Percentiles rank a stretch among this genome's conserved stretches.
Conservation (phyloP, 495 filamentous ascomycete species). For the Lasiosphaeria hispida region DNA sequence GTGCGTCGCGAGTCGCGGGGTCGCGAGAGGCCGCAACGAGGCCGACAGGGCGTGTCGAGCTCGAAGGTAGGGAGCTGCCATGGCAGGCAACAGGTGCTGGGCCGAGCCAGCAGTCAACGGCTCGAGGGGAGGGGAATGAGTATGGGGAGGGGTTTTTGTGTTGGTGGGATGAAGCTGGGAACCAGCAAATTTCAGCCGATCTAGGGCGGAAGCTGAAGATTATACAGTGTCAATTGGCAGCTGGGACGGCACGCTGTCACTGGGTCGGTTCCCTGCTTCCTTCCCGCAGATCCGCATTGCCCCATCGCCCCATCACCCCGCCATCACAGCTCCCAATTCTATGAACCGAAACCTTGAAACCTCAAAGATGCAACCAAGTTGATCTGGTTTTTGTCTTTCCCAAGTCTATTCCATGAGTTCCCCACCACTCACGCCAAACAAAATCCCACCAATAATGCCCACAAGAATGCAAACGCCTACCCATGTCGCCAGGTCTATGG, state of each 20-base stretch:
- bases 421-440: no score
- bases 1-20: conserved; percentile 15
- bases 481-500: conserved; percentile 5
- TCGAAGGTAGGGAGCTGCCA: conserved; percentile 39
- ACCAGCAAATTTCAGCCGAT: conserved; percentile 1
- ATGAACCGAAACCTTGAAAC: no score
- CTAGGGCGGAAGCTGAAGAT: neutral
- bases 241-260: no score
- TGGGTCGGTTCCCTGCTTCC: no score
- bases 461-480: neutral
- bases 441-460: no score
- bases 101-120: conserved; percentile 42
- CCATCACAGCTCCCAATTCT: no score
- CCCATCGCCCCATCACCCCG: no score
- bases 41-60: conserved; percentile 29
- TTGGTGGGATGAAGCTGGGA: conserved; percentile 2
- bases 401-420: no score
- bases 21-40: conserved; percentile 28
- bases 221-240: neutral
- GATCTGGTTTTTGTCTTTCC: no score
- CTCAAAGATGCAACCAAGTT: no score
- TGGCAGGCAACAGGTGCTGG: conserved; percentile 27
- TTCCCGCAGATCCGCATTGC: no score
- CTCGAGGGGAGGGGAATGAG: conserved; percentile 10
- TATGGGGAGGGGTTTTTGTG: conserved; percentile 3